phyloP scores from a whole-genome alignment of 2,329 filamentous ascomycete genomes.

The Madurella mycetomatis region DNA sequence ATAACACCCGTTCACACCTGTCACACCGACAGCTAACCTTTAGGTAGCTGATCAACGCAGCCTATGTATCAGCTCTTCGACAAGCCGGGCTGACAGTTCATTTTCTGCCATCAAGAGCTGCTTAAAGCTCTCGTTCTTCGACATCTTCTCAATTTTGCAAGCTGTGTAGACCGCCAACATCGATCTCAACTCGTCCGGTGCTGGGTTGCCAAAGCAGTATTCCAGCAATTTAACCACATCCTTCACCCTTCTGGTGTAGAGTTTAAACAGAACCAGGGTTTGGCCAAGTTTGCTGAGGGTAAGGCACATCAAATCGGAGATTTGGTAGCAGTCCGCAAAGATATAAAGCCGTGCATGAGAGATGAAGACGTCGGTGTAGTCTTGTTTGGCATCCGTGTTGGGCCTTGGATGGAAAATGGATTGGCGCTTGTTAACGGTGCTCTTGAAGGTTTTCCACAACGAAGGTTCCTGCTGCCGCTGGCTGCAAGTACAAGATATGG shows the following conservation, averaged over 20 bases:
- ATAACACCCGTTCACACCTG: too few relatives aligned
- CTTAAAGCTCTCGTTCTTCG: neutral
- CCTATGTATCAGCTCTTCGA: too few relatives aligned
- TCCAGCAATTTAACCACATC: constrained; percentile 28
- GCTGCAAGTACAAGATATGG: too few relatives aligned
- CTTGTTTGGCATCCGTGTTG: constrained; percentile 21
- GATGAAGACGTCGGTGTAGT: constrained; percentile 31
- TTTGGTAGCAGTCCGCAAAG: constrained; percentile 38
- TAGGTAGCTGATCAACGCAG: too few relatives aligned
- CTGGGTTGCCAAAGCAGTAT: constrained; percentile 35
- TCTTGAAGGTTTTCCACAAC: too few relatives aligned
- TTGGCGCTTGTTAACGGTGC: too few relatives aligned
- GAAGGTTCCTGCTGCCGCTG: too few relatives aligned
- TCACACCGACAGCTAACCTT: too few relatives aligned
- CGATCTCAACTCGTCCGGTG: constrained; percentile 7
- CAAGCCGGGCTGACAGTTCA: too few relatives aligned
- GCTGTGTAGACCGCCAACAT: constrained; percentile 1
- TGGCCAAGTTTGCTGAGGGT: constrained; percentile 32
- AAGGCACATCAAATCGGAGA: constrained; percentile 30
- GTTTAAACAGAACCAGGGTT: constrained; percentile 27
- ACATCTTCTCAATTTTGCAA: neutral
- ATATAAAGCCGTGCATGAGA: constrained; percentile 37
- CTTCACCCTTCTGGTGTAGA: too few relatives aligned
- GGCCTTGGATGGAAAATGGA: too few relatives aligned
- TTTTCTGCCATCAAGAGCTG: neutral